These are phyloP conservation scores for Hyaloscypha finlandica DNA, from an alignment of 495 filamentous ascomycete species.

Conservation along the genomic window DNA sequence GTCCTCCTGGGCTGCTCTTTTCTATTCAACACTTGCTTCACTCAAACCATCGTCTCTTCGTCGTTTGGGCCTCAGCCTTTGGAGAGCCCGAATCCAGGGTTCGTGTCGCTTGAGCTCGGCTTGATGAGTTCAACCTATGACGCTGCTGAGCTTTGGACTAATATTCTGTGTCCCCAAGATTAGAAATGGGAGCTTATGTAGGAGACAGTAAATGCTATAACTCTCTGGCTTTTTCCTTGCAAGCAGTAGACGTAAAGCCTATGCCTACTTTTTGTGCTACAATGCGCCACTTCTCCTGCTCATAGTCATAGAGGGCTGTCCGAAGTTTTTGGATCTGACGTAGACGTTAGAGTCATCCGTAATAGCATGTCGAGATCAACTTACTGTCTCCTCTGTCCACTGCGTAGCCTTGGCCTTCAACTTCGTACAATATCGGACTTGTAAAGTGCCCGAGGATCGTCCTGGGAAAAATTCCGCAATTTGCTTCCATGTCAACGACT, in stretches of 20 bases:
- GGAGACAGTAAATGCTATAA: slow-evolving; percentile 60
- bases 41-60: no score
- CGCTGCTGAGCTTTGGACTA: slow-evolving; percentile 23
- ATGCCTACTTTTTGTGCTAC: slow-evolving; percentile 84
- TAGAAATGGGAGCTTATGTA: slow-evolving; percentile 52
- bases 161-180: slow-evolving; percentile 43
- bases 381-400: slow-evolving; percentile 90
- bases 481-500: no score
- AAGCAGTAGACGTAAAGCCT: slow-evolving; percentile 81
- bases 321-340: slow-evolving; percentile 74
- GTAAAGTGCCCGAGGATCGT: slow-evolving; percentile 86
- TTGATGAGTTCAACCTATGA: no score
- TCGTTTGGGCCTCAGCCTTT: no score
- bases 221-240: slow-evolving; percentile 75
- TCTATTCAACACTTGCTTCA: no score
- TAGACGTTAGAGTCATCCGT: slow-evolving; percentile 15
- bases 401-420: slow-evolving; percentile 85
- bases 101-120: no score
- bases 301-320: slow-evolving; percentile 81
- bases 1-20: no score
- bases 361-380: slow-evolving; percentile 28
- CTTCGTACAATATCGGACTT: slow-evolving; percentile 93
- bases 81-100: no score
- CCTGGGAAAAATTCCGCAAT: no score
- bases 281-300: slow-evolving; percentile 86